Base-by-base conservation (phyloP, 2,329 filamentous ascomycete species). In the Fusarium udum region DNA sequence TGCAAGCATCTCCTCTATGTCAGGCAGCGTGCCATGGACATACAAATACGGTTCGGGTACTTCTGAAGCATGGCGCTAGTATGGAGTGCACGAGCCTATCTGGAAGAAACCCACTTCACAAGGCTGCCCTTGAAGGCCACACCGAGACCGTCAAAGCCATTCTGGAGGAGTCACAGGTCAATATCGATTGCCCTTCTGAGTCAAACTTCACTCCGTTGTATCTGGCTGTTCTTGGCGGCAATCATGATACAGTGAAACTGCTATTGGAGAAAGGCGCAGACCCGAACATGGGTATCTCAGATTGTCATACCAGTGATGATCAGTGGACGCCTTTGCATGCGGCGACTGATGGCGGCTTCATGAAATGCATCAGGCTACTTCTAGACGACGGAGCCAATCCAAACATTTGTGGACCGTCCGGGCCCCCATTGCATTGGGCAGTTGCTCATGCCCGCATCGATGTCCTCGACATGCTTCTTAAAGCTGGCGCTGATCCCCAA, bases 261-360 rank as follows among this genome's bases (percentile, higher is more conserved):
- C 14, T 66, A 5, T 18, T 67, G 11, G 31, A 61, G 15, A 18
- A 36, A 31, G 61, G 53, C 2, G 64, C 51, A 15, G 61, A 66
- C 20, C 61, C 64, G 0, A 49, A 66, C 8, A 67, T 61, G 64
- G 46, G 61, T 4, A 31, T 66, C 16, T 12, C 40, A 4, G 9
- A 37, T 4, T n/a, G 24, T 3, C 13, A 22, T 2, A 31, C 3
- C 9, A 18, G 31, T 0, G n/a, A 39, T 13, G 24, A 13, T 14
- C 39, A 36, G 7, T 55, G 61, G 64, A 39, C 49, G 1, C 65
- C 65, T 1, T 36, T 68, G 4, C 31, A 40, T 26, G 55, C 48
- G 1, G 46, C 48, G 10, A 43, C 37, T 3, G 55, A 61, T 0
- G n/a, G 32, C 2, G 36, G 62, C 2, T 55, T 56, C 11, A 20